Percentiles rank a stretch among this genome's conserved stretches.
These are phyloP conservation scores for Sonneratia alba DNA, from an alignment of 345 rosid species.

Conservation along the genomic window DNA sequence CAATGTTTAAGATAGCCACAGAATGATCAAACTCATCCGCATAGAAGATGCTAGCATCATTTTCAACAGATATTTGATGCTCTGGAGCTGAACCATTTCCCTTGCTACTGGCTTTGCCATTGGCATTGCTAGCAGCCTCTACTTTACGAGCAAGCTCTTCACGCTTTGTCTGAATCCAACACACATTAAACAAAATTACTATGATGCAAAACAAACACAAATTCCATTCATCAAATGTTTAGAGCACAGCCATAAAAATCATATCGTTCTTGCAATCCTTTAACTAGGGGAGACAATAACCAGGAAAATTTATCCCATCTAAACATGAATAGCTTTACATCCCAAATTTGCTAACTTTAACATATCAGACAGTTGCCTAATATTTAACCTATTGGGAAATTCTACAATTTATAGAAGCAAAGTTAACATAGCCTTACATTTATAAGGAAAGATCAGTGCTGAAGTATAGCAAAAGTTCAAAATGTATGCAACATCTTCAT, in stretches of 20 bases:
- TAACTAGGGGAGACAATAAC: neutral
- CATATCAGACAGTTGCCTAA: neutral
- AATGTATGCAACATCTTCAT: neutral
- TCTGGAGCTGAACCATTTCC: slow-evolving; percentile 25
- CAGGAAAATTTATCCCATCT: neutral
- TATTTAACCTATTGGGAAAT: neutral
- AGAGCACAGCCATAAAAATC: neutral
- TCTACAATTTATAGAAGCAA: too few species aligned
- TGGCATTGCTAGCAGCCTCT: slow-evolving; percentile 38
- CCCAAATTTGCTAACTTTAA: neutral
- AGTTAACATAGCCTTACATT: too few species aligned
- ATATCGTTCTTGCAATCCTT: neutral
- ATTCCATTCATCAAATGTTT: neutral
- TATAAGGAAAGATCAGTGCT: too few species aligned
- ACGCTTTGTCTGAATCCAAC: slow-evolving; percentile 44
- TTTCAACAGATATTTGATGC: slow-evolving; percentile 27
- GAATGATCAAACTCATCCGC: slow-evolving; percentile 70
- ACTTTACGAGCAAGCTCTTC: slow-evolving; percentile 56
- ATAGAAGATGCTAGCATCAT: slow-evolving; percentile 29
- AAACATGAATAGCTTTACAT: neutral
- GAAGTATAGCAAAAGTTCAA: neutral
- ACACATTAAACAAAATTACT: slow-evolving; percentile 5
- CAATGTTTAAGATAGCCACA: slow-evolving; percentile 68
- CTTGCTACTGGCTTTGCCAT: slow-evolving; percentile 43
- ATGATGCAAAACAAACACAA: neutral